Evolutionary conservation across 192 early-diverging fungal species (phyloP).

Genomic region (Phlyctochytrium planicorne): DNA sequence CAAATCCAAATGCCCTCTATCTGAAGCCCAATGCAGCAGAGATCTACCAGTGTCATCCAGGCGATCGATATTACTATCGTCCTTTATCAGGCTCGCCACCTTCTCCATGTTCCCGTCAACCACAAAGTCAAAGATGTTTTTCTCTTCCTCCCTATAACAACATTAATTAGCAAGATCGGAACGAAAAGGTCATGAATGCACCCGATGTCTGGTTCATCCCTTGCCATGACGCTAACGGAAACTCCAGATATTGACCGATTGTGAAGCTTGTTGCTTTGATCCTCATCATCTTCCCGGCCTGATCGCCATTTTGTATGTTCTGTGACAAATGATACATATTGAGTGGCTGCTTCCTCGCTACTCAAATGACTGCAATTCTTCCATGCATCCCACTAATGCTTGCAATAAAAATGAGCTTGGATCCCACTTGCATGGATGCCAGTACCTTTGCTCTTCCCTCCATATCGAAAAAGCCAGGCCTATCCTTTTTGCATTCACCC

Average conservation of each 20-base stretch:
- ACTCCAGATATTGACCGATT: constrained; percentile 8
- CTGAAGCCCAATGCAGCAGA: constrained; percentile 42
- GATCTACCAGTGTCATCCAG: constrained; percentile 27
- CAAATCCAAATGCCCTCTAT: constrained; percentile 22
- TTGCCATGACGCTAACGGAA: constrained; percentile 25
- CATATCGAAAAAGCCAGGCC: constrained; percentile 38
- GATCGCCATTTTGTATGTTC: constrained; percentile 3
- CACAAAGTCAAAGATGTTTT: constrained; percentile 34
- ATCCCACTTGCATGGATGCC: background rate
- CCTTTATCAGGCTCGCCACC: constrained; percentile 9
- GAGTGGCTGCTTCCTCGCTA: constrained; percentile 19
- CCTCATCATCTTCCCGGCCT: background rate
- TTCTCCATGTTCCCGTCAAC: constrained; percentile 25
- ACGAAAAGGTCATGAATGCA: no score
- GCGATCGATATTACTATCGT: background rate
- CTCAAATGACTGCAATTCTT: constrained; percentile 13
- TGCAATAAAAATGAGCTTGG: background rate
- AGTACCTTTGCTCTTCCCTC: constrained; percentile 28
- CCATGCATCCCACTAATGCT: constrained; percentile 42
- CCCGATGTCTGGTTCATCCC: background rate
- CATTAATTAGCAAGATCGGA: background rate
- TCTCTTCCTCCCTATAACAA: constrained; percentile 20
- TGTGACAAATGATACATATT: constrained; percentile 29
- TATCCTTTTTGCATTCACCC: constrained; percentile 32
- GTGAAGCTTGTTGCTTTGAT: constrained; percentile 1